Evolutionary conservation across 768 basidiomycete genomes (phyloP).

Genomic region (Hygrophoropsis aurantiaca): DNA sequence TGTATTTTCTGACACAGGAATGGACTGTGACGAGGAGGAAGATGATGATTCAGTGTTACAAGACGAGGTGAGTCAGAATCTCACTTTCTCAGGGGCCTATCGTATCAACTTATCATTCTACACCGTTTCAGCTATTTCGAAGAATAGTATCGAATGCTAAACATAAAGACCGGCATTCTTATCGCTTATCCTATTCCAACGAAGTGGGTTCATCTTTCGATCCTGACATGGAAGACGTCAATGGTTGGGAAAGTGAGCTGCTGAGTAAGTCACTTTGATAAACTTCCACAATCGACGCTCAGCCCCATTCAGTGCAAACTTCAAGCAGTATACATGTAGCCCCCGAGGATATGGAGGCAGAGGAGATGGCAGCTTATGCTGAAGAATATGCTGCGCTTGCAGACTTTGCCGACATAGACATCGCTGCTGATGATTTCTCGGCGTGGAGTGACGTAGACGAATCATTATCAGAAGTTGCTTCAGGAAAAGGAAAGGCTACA

Average conservation of each 20-base stretch:
- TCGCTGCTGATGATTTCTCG: conserved; percentile 12
- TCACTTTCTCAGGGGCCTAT: conserved; percentile 1
- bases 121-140: conserved; percentile 52
- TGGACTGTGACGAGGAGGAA: conserved; percentile 56
- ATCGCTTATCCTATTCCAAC: conserved; percentile 59
- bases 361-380: conserved; percentile 59
- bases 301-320: conserved; percentile 5
- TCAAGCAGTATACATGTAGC: conserved; percentile 21
- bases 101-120: conserved; percentile 3
- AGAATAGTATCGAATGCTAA: conserved; percentile 60
- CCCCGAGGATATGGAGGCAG: conserved; percentile 53
- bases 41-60: conserved; percentile 60
- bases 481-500: not conserved
- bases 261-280: conserved; percentile 31
- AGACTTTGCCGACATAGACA: conserved; percentile 48
- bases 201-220: conserved; percentile 80
- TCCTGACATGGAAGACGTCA: conserved; percentile 65
- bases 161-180: conserved; percentile 49
- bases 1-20: conserved; percentile 41
- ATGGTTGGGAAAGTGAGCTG: conserved; percentile 60
- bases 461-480: not conserved
- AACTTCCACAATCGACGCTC: not conserved
- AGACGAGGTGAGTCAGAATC: conserved; percentile 53
- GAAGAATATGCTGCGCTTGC: conserved; percentile 47
- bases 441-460: conserved; percentile 23